Evolutionary conservation across 164 flowering plant genomes (phyloP).

Genomic region (Amborella trichopoda): DNA sequence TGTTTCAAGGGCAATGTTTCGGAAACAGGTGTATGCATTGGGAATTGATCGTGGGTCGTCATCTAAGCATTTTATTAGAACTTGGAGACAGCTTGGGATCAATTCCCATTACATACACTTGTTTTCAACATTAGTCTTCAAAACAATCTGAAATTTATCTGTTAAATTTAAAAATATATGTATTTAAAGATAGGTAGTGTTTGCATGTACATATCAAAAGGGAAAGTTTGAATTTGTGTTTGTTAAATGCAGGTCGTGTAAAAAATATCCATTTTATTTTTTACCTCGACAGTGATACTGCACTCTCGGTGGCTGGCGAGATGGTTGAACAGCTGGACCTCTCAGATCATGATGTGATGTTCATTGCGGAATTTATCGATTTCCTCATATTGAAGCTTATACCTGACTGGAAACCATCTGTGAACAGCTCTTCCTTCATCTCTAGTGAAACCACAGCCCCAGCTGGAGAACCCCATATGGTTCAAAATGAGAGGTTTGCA

Average conservation of each 20-base stretch:
- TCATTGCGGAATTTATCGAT: conserved; percentile 74
- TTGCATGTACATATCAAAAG: too few species aligned
- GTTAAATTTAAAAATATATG: too few species aligned
- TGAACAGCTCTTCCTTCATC: conserved; percentile 1
- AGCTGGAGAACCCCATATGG: conserved; percentile 5
- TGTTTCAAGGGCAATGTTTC: too few species aligned
- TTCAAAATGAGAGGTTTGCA: conserved; percentile 3
- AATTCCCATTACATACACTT: too few species aligned
- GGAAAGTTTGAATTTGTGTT: too few species aligned
- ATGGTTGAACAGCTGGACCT: conserved; percentile 85
- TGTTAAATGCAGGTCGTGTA: conserved; percentile 63
- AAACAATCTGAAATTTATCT: too few species aligned
- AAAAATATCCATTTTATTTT: conserved; percentile 59
- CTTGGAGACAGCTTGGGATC: too few species aligned
- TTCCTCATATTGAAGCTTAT: conserved; percentile 36
- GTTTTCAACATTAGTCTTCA: too few species aligned
- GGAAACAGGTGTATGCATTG: too few species aligned
- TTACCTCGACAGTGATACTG: conserved; percentile 64
- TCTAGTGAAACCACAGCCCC: conserved; percentile 11
- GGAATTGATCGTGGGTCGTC: too few species aligned
- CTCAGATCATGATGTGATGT: conserved; percentile 50
- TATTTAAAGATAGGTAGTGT: too few species aligned
- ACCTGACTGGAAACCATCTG: conserved; percentile 53
- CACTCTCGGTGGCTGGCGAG: conserved; percentile 62
- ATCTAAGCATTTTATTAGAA: too few species aligned